phyloP scores from a whole-genome alignment of 495 filamentous ascomycete species.

The Neohortaea acidophila region DNA sequence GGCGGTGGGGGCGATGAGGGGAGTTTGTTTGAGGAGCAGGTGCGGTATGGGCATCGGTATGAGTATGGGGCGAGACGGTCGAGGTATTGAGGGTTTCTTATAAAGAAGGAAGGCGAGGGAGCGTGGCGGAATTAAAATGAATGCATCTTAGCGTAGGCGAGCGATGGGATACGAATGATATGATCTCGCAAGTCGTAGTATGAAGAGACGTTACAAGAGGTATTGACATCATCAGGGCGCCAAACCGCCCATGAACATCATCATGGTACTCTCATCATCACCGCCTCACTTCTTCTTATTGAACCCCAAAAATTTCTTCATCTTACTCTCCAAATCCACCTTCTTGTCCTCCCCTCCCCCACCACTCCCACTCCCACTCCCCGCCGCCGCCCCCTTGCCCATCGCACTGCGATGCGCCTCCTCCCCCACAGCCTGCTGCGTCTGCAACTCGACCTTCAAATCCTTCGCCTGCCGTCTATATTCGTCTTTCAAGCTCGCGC shows the following conservation, averaged over 20 bases:
- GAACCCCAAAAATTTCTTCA: slow-evolving; percentile 28
- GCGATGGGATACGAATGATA: too few species aligned
- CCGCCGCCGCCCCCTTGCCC: slow-evolving; percentile 25
- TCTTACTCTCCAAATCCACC: slow-evolving; percentile 33
- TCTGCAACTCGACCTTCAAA: slow-evolving; percentile 41
- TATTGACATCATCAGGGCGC: too few species aligned
- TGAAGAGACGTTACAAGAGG: too few species aligned
- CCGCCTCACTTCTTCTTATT: too few species aligned
- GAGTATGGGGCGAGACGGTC: slow-evolving; percentile 9
- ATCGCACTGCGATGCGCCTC: slow-evolving; percentile 21
- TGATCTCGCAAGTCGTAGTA: too few species aligned
- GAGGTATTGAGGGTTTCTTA: slow-evolving; percentile 17
- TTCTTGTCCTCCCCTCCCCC: slow-evolving; percentile 7
- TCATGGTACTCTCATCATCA: too few species aligned
- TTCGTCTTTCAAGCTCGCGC: slow-evolving; percentile 47
- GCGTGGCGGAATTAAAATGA: too few species aligned
- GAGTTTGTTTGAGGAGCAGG: slow-evolving; percentile 17
- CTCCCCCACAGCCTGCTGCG: slow-evolving; percentile 28
- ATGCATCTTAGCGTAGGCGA: too few species aligned
- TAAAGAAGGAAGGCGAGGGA: too few species aligned
- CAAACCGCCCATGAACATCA: too few species aligned
- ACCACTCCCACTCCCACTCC: slow-evolving; percentile 25
- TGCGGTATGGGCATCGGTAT: background rate
- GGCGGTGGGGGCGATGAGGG: slow-evolving; percentile 40
- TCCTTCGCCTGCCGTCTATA: slow-evolving; percentile 51